phyloP scores from a whole-genome alignment of 257 asterid genomes.

The Solanum raphanifolium region DNA sequence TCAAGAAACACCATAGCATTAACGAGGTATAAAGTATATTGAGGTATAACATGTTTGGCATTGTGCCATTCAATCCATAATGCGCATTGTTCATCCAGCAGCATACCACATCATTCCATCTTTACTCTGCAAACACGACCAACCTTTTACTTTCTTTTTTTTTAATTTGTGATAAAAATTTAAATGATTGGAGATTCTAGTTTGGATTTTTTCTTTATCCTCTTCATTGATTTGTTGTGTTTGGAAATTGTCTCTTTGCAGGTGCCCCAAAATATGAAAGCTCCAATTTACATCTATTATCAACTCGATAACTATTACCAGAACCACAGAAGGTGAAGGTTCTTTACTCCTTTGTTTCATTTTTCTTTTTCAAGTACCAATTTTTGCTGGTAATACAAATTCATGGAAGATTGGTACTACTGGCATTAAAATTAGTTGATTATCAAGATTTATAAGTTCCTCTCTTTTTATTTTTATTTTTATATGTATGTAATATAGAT shows the following conservation, averaged over 20 bases:
- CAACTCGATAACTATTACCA: conserved; percentile 82
- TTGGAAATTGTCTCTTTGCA: conserved; percentile 10
- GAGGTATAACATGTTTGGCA: background rate
- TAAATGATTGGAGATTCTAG: background rate
- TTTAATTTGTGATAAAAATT: background rate
- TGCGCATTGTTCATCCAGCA: background rate
- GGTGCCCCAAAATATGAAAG: conserved; percentile 58
- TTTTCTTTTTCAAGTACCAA: background rate
- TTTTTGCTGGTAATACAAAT: background rate
- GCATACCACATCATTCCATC: background rate
- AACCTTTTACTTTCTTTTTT: background rate
- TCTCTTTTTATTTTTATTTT: background rate
- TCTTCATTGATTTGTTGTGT: background rate
- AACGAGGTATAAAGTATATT: background rate
- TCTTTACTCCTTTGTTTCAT: background rate
- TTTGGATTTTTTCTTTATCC: background rate
- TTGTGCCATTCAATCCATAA: background rate
- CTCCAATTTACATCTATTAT: conserved; percentile 66
- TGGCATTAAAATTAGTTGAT: background rate
- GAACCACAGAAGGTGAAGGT: conserved; percentile 59
- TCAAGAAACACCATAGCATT: background rate
- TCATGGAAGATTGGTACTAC: background rate
- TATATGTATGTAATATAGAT: background rate
- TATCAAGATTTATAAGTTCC: background rate
- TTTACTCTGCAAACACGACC: background rate